phyloP scores from a whole-genome alignment of 352 stramenopile genomes.

The Phytophthora colocasiae region DNA sequence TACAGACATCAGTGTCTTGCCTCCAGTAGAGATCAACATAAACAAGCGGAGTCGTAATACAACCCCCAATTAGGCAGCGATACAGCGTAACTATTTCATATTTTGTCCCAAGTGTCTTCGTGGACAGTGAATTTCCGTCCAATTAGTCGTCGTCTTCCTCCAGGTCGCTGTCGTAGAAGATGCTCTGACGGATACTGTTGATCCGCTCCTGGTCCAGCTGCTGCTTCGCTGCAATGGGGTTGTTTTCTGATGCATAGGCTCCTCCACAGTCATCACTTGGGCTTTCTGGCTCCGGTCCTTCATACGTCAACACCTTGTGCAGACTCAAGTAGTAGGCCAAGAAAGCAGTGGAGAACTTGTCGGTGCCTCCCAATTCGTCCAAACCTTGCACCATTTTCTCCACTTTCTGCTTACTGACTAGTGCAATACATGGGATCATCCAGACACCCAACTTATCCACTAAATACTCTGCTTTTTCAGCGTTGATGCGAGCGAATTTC shows the following conservation, averaged over 20 bases:
- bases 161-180: slow-evolving; percentile 88
- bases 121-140: slow-evolving; percentile 1
- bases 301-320: slow-evolving; percentile 96
- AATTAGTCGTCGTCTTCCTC: slow-evolving; percentile 74
- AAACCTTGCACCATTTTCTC: slow-evolving; percentile 96
- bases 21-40: slow-evolving; percentile 19
- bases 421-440: slow-evolving; percentile 96
- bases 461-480: slow-evolving; percentile 97
- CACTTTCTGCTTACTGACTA: slow-evolving; percentile 96
- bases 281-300: slow-evolving; percentile 87
- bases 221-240: slow-evolving; percentile 42
- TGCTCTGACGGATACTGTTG: slow-evolving; percentile 83
- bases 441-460: slow-evolving; percentile 96
- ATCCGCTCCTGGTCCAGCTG: slow-evolving; percentile 54
- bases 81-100: slow-evolving; percentile 36
- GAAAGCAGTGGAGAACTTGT: slow-evolving; percentile 94
- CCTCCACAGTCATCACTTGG: slow-evolving; percentile 72
- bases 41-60: slow-evolving; percentile 15
- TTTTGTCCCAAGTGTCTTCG: slow-evolving; percentile 5
- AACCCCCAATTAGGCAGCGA: slow-evolving; percentile 15
- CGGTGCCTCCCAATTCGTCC: slow-evolving; percentile 94
- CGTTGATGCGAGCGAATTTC: slow-evolving; percentile 96
- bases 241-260: slow-evolving; percentile 50
- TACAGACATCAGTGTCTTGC: slow-evolving; percentile 73
- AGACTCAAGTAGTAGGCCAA: slow-evolving; percentile 92